Evolutionary conservation across 2,329 filamentous ascomycete species (phyloP).

Genomic region (Stagonosporopsis tanaceti): DNA sequence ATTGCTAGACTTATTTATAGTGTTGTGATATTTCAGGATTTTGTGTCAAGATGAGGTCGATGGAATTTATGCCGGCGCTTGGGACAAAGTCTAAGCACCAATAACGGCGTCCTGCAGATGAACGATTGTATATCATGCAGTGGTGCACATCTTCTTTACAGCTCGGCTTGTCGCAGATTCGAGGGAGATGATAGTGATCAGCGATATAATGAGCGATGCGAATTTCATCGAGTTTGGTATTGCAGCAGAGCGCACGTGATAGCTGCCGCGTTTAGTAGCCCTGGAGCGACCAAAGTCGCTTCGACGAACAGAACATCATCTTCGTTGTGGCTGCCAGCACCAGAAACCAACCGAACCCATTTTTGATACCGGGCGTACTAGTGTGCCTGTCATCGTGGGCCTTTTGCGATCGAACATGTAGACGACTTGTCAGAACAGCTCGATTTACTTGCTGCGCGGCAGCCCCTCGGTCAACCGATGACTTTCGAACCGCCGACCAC

Average conservation of each 20-base stretch:
- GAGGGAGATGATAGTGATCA: not conserved
- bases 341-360: not conserved
- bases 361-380: constrained; percentile 8
- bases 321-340: constrained; percentile 9
- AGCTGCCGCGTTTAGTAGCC: constrained; percentile 13
- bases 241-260: constrained; percentile 11
- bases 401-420: not conserved
- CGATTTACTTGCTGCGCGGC: constrained; percentile 21
- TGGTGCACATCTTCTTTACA: too few species aligned
- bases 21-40: not conserved
- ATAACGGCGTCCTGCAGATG: not conserved
- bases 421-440: not conserved
- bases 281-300: constrained; percentile 10
- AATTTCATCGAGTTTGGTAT: not conserved
- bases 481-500: constrained; percentile 9
- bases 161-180: not conserved
- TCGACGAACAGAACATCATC: constrained; percentile 18
- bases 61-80: not conserved
- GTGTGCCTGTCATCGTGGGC: not conserved
- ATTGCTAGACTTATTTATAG: not conserved
- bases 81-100: not conserved
- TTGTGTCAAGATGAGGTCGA: not conserved
- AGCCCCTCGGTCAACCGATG: constrained; percentile 33
- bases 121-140: not conserved
- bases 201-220: not conserved